Base-by-base conservation (phyloP, 768 basidiomycete species). In the Hericium alpestre region DNA sequence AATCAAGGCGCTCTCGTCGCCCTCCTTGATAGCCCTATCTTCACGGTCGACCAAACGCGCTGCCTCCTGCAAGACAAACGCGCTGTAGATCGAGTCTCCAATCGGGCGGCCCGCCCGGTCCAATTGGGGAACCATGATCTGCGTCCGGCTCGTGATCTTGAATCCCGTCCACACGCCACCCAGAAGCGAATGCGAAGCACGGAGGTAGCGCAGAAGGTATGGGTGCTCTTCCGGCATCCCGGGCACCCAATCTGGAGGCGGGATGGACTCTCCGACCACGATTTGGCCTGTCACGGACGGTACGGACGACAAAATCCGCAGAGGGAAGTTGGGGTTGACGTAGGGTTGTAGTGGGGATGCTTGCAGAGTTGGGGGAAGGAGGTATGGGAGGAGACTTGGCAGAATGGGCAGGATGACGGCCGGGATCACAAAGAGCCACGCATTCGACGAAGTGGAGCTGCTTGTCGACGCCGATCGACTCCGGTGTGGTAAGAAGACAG, bases 61-160 rank as follows among this genome's bases (percentile, higher is more conserved):
- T 1, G 87, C 89, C 66, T 97, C 95, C 67, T 97, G 94, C 16
- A 96, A 67, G 6, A 87, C 76, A 66, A 97, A 97, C 0, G 92
- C 78, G 20, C 75, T 77, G 66, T 95, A 95, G 50, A 94, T 84
- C 1, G 89, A 88, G 63, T 90, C 87, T 11, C 87, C 87, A 1
- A 88, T 70, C 3, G 73, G 72, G 1, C 70, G 74, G 8, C 81
- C 79, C 49, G 74, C 74, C 18, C 76, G 75, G 65, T 92, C 83
- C 38, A 69, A 70, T 11, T 74, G 54, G 15, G 77, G 71, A 15
- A 71, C 68, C 15, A 38, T 50, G 8, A 46, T 16, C 12, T 51
- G 51, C 47, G 64, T 57, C 37, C 59, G 53, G 13, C 61, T 74
- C 40, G 69, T 66, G 4, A 78, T 73, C 58, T 74, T 74, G 22